phyloP scores from a whole-genome alignment of 2,329 filamentous ascomycete species.

The Gaeumannomyces sp. region DNA sequence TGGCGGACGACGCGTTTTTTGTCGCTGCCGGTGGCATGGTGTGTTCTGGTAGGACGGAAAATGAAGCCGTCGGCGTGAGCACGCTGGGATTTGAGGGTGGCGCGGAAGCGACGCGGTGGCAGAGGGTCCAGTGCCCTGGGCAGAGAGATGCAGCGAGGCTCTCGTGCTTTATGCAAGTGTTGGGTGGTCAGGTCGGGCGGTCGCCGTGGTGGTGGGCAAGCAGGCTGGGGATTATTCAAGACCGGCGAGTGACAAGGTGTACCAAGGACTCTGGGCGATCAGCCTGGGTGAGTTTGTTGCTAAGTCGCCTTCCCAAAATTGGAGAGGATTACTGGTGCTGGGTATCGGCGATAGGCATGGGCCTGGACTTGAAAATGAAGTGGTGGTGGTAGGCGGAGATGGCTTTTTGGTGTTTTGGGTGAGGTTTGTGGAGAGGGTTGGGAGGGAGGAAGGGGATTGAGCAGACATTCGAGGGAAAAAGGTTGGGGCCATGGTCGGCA shows the following conservation, averaged over 20 bases:
- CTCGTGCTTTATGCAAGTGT: neutral
- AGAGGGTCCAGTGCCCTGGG: neutral
- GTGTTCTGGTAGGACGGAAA: constrained; percentile 6
- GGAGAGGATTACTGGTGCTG: constrained; percentile 2
- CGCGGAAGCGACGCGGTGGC: neutral
- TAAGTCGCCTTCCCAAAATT: neutral
- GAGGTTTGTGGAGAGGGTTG: constrained; percentile 12
- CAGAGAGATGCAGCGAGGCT: neutral
- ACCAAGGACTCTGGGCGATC: neutral
- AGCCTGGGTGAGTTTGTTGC: neutral
- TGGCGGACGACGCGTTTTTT: constrained; percentile 29
- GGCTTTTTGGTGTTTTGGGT: constrained; percentile 14
- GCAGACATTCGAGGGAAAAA: constrained; percentile 11
- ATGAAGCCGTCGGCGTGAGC: neutral
- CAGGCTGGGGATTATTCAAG: constrained; percentile 1
- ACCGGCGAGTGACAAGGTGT: neutral
- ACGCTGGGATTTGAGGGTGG: neutral
- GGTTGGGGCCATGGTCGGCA: constrained; percentile 19
- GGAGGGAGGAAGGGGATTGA: constrained; percentile 14
- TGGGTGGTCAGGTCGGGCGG: neutral
- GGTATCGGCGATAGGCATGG: constrained; percentile 8
- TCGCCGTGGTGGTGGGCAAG: neutral
- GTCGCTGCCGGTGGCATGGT: constrained; percentile 28
- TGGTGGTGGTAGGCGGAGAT: constrained; percentile 12
- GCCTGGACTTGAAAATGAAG: constrained; percentile 7